Base-by-base conservation (phyloP, 2,329 filamentous ascomycete species). In the Talaromyces sp. region DNA sequence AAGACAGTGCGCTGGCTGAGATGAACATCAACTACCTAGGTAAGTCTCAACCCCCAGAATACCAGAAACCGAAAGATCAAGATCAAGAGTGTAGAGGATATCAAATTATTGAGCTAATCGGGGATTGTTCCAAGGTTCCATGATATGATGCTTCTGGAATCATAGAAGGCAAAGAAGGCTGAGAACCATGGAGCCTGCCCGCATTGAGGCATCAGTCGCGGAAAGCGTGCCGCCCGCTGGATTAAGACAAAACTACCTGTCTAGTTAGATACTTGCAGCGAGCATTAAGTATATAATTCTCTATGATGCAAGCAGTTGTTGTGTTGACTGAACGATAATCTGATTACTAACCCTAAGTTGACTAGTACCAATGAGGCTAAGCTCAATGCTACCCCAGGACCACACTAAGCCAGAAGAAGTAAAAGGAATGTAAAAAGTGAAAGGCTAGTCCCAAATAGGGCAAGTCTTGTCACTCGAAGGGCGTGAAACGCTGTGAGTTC, bases 401-500 rank as follows among this genome's bases (percentile, higher is more conserved):
- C 3, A 15, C 19, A 22, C 53, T 56, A 38, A 36, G 31, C 53
- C 53, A 8, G 11, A 36, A 56, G n/a, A 56, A 22, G 53, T 3
- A 11, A 56, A 56, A 36, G 8, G 5, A 15, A 38, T 56, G 53
- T 36, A 56, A 22, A 34, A 34, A 34, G n/a, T 19, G 27, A 10
- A 5, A 22, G 2, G 11, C 53, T 56, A 56, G 31, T 29, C 49
- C 49, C 1, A 8, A 64, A 58, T 5, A 11, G 65, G 61, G 15
- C 54, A 56, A 61, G 53, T 56, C 54, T 27, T 64, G 65, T 66
- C 65, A 66, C 61, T 51, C 25, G 10, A 45, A 66, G 65, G 65
- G 65, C 65, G 65, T 61, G 51, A 19, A n/a, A n/a, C n/a, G n/a
- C 3, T 8, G 49, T 31, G 11, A 13, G 1, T 31, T 3, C 8